phyloP scores from a whole-genome alignment of 179 eudicot genomes.

The Beta corolliflora region DNA sequence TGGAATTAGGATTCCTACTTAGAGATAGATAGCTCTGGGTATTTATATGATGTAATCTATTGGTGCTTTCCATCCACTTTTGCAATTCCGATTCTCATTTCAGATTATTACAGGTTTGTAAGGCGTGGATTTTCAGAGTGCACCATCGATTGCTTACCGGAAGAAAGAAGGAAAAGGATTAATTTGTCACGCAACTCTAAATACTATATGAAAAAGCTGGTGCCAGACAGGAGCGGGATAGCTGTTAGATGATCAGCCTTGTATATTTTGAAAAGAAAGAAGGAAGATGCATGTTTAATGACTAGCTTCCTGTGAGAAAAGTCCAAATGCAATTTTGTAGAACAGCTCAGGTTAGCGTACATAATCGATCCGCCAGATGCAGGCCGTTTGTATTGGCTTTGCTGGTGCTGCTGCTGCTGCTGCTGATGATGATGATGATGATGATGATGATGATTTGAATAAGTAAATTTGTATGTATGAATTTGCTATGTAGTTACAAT shows the following conservation, averaged over 20 bases:
- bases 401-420: no score
- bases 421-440: slow-evolving; percentile 15
- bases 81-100: slow-evolving; percentile 15
- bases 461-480: neutral
- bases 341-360: slow-evolving; percentile 15
- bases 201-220: slow-evolving; percentile 80
- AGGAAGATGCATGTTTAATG: neutral
- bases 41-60: neutral
- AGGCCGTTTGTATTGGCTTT: neutral
- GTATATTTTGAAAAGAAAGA: no score
- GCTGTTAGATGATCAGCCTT: slow-evolving; percentile 26
- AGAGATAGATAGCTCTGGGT: neutral
- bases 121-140: slow-evolving; percentile 92
- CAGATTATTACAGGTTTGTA: slow-evolving; percentile 66
- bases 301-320: neutral
- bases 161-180: slow-evolving; percentile 70
- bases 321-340: slow-evolving; percentile 25
- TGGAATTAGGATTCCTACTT: neutral
- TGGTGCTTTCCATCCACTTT: neutral
- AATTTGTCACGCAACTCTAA: slow-evolving; percentile 79
- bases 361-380: slow-evolving; percentile 9
- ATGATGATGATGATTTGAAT: slow-evolving; percentile 5
- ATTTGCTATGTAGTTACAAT: neutral
- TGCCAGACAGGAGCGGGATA: slow-evolving; percentile 73
- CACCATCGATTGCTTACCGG: slow-evolving; percentile 68